These are phyloP conservation scores for Cyberlindnera japonica DNA, from an alignment of 805 yeast genomes.

Conservation along the genomic window DNA sequence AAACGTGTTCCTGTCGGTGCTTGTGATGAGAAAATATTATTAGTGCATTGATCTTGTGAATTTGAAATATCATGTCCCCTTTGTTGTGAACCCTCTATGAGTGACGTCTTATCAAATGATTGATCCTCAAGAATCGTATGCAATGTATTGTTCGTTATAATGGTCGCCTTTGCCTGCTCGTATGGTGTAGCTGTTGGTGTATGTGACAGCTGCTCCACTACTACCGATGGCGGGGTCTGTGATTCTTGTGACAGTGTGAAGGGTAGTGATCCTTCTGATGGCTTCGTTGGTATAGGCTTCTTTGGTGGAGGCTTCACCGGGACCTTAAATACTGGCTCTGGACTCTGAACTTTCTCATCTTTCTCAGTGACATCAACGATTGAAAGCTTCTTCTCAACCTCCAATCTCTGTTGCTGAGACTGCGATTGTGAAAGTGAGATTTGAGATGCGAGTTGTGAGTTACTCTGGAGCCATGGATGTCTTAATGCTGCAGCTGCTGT, in stretches of 20 bases:
- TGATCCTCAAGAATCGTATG: conserved; percentile 14
- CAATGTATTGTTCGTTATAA: not conserved
- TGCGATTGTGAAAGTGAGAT: conserved; percentile 68
- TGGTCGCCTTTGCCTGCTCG: not conserved
- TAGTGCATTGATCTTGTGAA: not conserved
- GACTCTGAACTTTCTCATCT: not conserved
- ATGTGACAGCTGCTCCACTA: no score
- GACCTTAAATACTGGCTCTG: conserved; percentile 23
- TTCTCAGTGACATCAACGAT: not conserved
- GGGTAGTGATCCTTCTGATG: conserved; percentile 5
- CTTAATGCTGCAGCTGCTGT: conserved; percentile 72
- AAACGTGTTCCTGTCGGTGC: conserved; percentile 61
- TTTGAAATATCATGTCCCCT: not conserved
- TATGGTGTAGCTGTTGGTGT: no score
- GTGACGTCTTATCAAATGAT: conserved; percentile 22
- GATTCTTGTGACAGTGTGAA: conserved; percentile 7
- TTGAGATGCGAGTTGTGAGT: conserved; percentile 29
- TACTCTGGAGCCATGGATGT: conserved; percentile 71
- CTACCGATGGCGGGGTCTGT: not conserved
- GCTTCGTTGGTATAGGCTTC: not conserved
- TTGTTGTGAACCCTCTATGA: conserved; percentile 11
- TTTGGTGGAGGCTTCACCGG: conserved; percentile 17
- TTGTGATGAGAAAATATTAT: conserved; percentile 5
- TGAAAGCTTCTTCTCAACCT: conserved; percentile 15
- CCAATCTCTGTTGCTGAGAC: conserved; percentile 55